These are phyloP conservation scores for Pythium guiyangense DNA, from an alignment of 352 stramenopile species.

Conservation along the genomic window DNA sequence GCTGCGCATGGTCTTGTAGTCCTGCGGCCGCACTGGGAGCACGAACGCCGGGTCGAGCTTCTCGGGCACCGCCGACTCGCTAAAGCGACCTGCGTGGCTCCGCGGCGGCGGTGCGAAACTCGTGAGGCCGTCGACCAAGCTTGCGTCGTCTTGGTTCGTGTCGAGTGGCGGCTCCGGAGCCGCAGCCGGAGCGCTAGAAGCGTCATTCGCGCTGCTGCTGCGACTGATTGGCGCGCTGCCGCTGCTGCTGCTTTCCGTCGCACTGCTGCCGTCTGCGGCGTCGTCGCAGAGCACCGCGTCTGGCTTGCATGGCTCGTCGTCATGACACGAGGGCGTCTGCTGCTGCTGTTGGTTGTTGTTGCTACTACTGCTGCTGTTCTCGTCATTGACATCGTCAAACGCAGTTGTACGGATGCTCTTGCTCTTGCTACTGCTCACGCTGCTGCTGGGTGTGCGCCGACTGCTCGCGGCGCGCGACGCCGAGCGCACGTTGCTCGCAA, in stretches of 20 bases:
- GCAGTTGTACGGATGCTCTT: not conserved
- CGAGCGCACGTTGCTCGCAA: conserved; percentile 4
- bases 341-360: not conserved
- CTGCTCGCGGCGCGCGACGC: not conserved
- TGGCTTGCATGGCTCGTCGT: too few species aligned
- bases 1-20: conserved; percentile 42
- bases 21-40: conserved; percentile 19
- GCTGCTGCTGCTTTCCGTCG: conserved; percentile 6
- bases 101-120: not conserved
- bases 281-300: not conserved
- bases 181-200: not conserved
- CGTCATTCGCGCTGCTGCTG: not conserved
- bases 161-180: not conserved
- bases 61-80: conserved; percentile 16
- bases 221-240: not conserved
- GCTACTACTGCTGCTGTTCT: not conserved
- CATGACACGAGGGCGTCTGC: too few species aligned
- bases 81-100: conserved; percentile 7
- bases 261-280: not conserved
- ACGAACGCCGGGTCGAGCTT: conserved; percentile 38
- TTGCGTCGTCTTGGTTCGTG: not conserved
- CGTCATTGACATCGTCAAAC: conserved; percentile 5
- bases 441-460: not conserved
- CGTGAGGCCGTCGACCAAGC: not conserved
- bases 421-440: not conserved